Conservation (phyloP, 306 rosid species). For the Pyrus pyrifolia region DNA sequence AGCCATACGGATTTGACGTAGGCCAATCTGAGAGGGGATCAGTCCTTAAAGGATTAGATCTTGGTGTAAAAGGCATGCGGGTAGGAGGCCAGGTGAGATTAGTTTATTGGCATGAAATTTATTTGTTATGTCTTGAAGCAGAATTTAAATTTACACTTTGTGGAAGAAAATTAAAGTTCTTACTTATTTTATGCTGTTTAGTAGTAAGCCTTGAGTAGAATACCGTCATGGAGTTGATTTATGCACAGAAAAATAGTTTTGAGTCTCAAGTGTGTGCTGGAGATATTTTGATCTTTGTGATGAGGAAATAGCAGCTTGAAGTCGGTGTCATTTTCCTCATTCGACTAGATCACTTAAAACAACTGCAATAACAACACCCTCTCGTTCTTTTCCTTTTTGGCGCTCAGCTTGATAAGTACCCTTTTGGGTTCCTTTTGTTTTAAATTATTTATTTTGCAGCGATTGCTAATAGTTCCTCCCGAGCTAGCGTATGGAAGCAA, state of each 20-base stretch:
- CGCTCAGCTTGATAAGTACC: not conserved
- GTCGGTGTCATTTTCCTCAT: not conserved
- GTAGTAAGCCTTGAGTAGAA: slow-evolving; percentile 7
- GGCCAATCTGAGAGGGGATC: slow-evolving; percentile 86
- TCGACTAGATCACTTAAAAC: slow-evolving; percentile 2
- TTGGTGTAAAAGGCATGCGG: slow-evolving; percentile 88
- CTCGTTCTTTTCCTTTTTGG: not conserved
- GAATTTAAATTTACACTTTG: not conserved
- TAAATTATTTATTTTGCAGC: slow-evolving; percentile 37
- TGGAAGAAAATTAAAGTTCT: not conserved
- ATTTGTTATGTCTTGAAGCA: slow-evolving; percentile 2
- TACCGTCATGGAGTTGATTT: not conserved
- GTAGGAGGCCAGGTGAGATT: slow-evolving; percentile 90
- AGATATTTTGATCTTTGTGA: not conserved
- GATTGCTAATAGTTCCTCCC: slow-evolving; percentile 81
- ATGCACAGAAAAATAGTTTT: not conserved
- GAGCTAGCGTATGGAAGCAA: slow-evolving; percentile 85
- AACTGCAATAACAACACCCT: not conserved
- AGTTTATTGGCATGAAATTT: slow-evolving; percentile 2
- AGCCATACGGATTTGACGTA: slow-evolving; percentile 96
- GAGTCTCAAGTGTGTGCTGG: not conserved
- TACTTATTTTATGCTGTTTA: not conserved
- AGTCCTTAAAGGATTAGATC: slow-evolving; percentile 84
- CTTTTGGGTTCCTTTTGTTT: slow-evolving; percentile 14
- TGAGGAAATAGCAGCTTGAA: not conserved